Evolutionary conservation across 768 basidiomycete genomes (phyloP).

Genomic region (Auriculariales sp.): DNA sequence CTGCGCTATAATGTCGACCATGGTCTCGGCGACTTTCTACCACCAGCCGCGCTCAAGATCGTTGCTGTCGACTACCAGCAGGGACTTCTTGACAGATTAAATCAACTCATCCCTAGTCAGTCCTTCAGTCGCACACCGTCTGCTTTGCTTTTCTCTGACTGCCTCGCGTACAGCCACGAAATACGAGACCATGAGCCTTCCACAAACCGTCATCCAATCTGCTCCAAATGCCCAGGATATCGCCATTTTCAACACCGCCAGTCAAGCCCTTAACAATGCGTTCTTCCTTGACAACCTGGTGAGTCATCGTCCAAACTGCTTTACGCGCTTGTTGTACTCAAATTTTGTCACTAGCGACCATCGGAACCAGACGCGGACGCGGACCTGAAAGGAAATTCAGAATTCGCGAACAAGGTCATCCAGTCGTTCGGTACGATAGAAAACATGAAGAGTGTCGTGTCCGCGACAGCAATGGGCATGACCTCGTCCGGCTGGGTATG

Average conservation of each 20-base stretch:
- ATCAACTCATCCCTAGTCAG: conserved; percentile 54
- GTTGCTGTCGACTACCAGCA: conserved; percentile 77
- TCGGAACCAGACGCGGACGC: conserved; percentile 18
- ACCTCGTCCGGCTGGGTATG: conserved; percentile 73
- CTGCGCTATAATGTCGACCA: conserved; percentile 54
- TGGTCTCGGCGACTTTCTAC: conserved; percentile 69
- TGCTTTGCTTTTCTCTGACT: not conserved
- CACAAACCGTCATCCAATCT: conserved; percentile 58
- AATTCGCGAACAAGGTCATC: conserved; percentile 14
- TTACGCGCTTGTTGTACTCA: not conserved
- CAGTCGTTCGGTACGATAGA: conserved; percentile 50
- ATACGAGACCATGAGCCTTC: conserved; percentile 40
- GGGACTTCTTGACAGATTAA: conserved; percentile 64
- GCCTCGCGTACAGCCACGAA: conserved; percentile 30
- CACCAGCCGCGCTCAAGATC: conserved; percentile 52
- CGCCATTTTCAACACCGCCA: conserved; percentile 81
- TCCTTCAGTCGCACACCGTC: not conserved
- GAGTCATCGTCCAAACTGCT: conserved; percentile 25
- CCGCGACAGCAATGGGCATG: conserved; percentile 64
- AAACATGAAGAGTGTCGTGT: conserved; percentile 60
- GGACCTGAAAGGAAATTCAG: conserved; percentile 26
- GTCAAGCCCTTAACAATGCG: conserved; percentile 83
- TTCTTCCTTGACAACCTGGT: conserved; percentile 87
- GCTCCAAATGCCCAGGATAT: conserved; percentile 41
- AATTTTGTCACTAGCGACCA: conserved; percentile 23